Percentiles rank a stretch among this genome's conserved stretches.
Conservation (phyloP, 2,329 filamentous ascomycete species). For the Fusarium xylarioides region DNA sequence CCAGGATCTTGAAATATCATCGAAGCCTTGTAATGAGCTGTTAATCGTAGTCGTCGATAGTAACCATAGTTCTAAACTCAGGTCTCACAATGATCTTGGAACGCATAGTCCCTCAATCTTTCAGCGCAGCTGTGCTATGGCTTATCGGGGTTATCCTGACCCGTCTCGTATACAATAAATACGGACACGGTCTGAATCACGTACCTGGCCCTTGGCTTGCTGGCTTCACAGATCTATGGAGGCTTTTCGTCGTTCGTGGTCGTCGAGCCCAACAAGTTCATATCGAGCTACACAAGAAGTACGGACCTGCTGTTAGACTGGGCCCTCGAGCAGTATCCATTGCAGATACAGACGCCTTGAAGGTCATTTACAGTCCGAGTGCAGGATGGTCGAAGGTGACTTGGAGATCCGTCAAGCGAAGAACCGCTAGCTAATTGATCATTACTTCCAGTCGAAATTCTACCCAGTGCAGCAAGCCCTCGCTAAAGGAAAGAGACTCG, state of each 20-base stretch:
- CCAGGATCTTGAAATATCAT: not conserved
- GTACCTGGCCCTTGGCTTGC: slow-evolving; percentile 10
- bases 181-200: slow-evolving; percentile 6
- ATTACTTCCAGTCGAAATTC: slow-evolving; percentile 31
- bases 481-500: slow-evolving; percentile 40
- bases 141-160: not conserved
- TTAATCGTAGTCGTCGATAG: too few relatives aligned
- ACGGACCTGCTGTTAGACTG: slow-evolving; percentile 13
- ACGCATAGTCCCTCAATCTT: not conserved
- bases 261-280: slow-evolving; percentile 20
- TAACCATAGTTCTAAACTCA: not conserved
- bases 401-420: not conserved
- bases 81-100: not conserved
- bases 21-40: not conserved
- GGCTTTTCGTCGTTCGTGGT: slow-evolving; percentile 10
- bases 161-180: slow-evolving; percentile 11
- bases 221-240: slow-evolving; percentile 20
- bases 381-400: slow-evolving; percentile 6
- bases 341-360: slow-evolving; percentile 1
- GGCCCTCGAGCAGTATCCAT: slow-evolving; percentile 10
- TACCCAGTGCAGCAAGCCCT: slow-evolving; percentile 44
- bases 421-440: not conserved
- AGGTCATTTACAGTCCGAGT: slow-evolving; percentile 12
- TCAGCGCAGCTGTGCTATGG: not conserved
- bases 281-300: slow-evolving; percentile 15